A percentile compares a stretch with the other conserved stretches of the same genome.
Evolutionary conservation across 2,329 filamentous ascomycete species (phyloP).

Genomic region (Colletotrichum scovillei): DNA sequence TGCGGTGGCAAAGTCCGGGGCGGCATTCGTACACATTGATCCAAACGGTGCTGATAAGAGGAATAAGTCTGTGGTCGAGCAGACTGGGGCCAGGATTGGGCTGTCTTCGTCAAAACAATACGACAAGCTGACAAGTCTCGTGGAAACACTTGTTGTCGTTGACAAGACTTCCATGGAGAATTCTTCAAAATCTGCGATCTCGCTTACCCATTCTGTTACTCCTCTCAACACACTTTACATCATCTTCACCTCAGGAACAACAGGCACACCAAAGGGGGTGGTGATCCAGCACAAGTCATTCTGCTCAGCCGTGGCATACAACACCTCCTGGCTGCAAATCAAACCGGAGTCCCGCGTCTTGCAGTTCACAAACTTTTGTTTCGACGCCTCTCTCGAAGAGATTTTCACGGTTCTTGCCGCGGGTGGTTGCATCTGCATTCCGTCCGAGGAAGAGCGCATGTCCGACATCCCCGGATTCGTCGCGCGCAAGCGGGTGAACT

Average conservation of each 20-base stretch:
- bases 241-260: slow-evolving; percentile 66
- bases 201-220: background rate
- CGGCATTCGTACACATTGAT: slow-evolving; percentile 45
- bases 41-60: slow-evolving; percentile 21
- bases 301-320: slow-evolving; percentile 36
- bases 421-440: slow-evolving; percentile 54
- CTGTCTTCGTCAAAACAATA: slow-evolving; percentile 3
- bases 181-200: background rate
- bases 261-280: slow-evolving; percentile 62
- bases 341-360: slow-evolving; percentile 4
- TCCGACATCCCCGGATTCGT: slow-evolving; percentile 62
- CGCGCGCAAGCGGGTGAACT: slow-evolving; percentile 60
- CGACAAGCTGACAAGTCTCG: background rate
- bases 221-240: slow-evolving; percentile 43
- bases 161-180: background rate
- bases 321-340: slow-evolving; percentile 24
- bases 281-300: slow-evolving; percentile 47
- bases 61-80: slow-evolving; percentile 12
- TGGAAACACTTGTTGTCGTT: slow-evolving; percentile 2
- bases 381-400: slow-evolving; percentile 64
- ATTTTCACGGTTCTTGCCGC: slow-evolving; percentile 62
- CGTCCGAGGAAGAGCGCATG: slow-evolving; percentile 51
- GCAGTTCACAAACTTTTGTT: slow-evolving; percentile 65
- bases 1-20: slow-evolving; percentile 46
- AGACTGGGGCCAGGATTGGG: slow-evolving; percentile 8